These are phyloP conservation scores for Trichophyton equinum DNA, from an alignment of 2,329 filamentous ascomycete genomes.

Conservation along the genomic window DNA sequence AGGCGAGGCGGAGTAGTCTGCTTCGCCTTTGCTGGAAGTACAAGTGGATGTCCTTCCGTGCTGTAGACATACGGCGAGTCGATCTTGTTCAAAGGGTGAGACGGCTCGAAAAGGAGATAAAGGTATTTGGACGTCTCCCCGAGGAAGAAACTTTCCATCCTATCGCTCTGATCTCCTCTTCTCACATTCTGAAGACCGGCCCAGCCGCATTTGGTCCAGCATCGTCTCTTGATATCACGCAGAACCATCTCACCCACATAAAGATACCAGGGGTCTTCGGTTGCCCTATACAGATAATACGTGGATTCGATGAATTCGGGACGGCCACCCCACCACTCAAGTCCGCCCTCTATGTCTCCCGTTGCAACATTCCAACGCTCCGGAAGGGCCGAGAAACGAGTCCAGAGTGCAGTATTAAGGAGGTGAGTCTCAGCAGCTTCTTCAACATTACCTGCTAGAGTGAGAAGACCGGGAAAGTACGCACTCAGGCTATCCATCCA, in stretches of 20 bases:
- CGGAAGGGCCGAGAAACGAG: slow-evolving; percentile 80
- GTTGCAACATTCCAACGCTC: slow-evolving; percentile 86
- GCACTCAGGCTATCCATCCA: slow-evolving; percentile 96
- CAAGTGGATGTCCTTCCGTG: slow-evolving; percentile 85
- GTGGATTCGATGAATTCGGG: slow-evolving; percentile 96
- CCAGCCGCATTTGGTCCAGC: slow-evolving; percentile 87
- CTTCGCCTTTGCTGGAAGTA: slow-evolving; percentile 49
- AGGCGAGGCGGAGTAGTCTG: slow-evolving; percentile 7
- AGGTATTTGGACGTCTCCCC: slow-evolving; percentile 95
- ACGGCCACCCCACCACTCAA: slow-evolving; percentile 89
- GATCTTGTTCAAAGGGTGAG: slow-evolving; percentile 74
- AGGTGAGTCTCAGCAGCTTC: slow-evolving; percentile 85
- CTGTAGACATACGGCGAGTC: slow-evolving; percentile 88
- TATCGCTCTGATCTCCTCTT: slow-evolving; percentile 74
- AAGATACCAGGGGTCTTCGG: slow-evolving; percentile 89
- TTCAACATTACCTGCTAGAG: slow-evolving; percentile 75
- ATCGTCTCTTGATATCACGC: slow-evolving; percentile 73
- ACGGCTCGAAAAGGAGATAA: slow-evolving; percentile 75
- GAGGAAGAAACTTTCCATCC: slow-evolving; percentile 98
- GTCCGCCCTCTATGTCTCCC: slow-evolving; percentile 68
- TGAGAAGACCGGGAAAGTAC: slow-evolving; percentile 82
- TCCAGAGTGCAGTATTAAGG: slow-evolving; percentile 87
- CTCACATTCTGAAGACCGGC: slow-evolving; percentile 73
- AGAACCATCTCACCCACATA: slow-evolving; percentile 93
- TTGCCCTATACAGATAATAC: slow-evolving; percentile 90